Evolutionary conservation across 495 filamentous ascomycete species (phyloP).

Genomic region (Hypomontagnella submonticulosa): DNA sequence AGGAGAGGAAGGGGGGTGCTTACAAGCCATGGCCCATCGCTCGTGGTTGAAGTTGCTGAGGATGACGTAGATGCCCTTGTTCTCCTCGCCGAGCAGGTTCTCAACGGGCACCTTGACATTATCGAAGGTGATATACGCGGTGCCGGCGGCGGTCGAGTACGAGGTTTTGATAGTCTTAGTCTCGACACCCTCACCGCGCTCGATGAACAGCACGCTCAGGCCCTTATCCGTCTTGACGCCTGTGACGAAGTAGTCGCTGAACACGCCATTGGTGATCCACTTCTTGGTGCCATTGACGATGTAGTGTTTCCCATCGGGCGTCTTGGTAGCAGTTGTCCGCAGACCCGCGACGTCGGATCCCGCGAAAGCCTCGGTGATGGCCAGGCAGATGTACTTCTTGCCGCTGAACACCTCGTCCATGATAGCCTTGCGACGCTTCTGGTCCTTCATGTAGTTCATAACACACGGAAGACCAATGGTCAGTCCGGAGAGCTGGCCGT

Average conservation of each 20-base stretch:
- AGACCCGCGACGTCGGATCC: constrained; percentile 88
- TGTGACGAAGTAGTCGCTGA: constrained; percentile 83
- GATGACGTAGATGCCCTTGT: constrained; percentile 91
- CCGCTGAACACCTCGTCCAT: constrained; percentile 78
- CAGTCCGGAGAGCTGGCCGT: constrained; percentile 79
- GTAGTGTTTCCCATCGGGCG: constrained; percentile 83
- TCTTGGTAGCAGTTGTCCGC: constrained; percentile 83
- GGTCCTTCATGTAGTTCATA: constrained; percentile 79
- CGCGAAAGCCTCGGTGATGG: constrained; percentile 90
- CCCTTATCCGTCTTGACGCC: constrained; percentile 86
- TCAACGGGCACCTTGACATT: constrained; percentile 86
- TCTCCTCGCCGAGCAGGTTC: constrained; percentile 83
- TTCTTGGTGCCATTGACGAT: constrained; percentile 92
- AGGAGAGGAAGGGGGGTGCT: constrained; percentile 9
- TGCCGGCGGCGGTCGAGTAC: constrained; percentile 83
- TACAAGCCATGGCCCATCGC: constrained; percentile 73
- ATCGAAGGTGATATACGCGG: constrained; percentile 84
- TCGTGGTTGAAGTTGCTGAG: constrained; percentile 90
- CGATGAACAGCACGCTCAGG: constrained; percentile 80
- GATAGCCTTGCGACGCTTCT: constrained; percentile 71
- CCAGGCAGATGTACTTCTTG: constrained; percentile 87
- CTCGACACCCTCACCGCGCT: constrained; percentile 74
- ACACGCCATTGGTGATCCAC: constrained; percentile 93
- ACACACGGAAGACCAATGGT: constrained; percentile 84
- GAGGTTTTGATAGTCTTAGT: constrained; percentile 86